Conservation (phyloP, 176 grass and related monocot species). For the Oryza glaberrima region DNA sequence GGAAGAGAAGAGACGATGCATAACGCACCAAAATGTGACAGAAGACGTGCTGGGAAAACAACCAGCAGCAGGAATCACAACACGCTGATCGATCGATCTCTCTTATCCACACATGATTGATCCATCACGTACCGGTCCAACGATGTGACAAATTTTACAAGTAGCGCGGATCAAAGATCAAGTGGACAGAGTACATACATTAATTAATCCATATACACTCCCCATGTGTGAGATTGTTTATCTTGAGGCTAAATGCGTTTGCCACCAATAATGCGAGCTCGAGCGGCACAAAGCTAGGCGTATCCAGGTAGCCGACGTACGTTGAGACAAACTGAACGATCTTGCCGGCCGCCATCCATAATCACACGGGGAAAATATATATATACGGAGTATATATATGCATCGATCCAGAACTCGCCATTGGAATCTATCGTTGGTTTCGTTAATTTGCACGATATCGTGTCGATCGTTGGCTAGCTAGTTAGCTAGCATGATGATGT, state of each 20-base stretch:
- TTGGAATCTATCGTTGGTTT: not conserved
- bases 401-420: not conserved
- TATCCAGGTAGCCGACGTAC: not conserved
- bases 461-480: not conserved
- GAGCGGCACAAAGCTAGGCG: no score
- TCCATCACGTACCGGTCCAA: not conserved
- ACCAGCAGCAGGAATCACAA: not conserved
- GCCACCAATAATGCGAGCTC: not conserved
- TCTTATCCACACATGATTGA: not conserved
- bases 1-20: no score
- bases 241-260: not conserved
- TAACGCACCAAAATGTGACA: not conserved
- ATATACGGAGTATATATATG: no score
- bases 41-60: not conserved
- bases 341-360: not conserved
- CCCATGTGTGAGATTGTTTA: not conserved
- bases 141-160: not conserved
- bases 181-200: no score
- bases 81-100: not conserved
- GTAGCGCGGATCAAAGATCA: not conserved
- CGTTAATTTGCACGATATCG: not conserved
- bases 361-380: no score
- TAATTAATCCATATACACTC: not conserved
- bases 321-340: not conserved
- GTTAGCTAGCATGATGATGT: not conserved